A percentile compares a stretch with the other conserved stretches of the same genome.
Evolutionary conservation across 1,139 yeast genomes (phyloP).

Genomic region (Candida mesenterica): DNA sequence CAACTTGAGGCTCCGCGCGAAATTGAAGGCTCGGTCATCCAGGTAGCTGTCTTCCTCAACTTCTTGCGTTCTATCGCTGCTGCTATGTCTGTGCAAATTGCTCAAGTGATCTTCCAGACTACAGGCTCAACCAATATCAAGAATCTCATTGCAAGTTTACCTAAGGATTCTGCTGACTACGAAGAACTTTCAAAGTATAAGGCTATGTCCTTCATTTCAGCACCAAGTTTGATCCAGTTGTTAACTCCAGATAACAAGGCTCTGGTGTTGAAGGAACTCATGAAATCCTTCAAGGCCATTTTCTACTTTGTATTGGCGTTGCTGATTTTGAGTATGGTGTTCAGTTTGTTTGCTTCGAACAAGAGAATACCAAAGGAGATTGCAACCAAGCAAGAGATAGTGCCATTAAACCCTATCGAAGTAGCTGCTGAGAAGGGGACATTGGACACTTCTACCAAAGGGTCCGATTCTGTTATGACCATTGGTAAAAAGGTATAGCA

Average conservation of each 20-base stretch:
- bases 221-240: conserved; percentile 27
- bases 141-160: conserved; percentile 14
- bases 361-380: conserved; percentile 35
- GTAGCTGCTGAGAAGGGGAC: too few relatives aligned
- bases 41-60: conserved; percentile 19
- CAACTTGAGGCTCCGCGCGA: conserved; percentile 23
- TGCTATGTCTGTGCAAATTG: conserved; percentile 18
- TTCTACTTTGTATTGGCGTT: conserved; percentile 41
- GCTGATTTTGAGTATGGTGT: conserved; percentile 26
- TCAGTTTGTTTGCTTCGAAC: conserved; percentile 36
- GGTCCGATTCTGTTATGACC: too few relatives aligned
- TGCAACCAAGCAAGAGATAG: too few relatives aligned
- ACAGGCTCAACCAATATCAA: conserved; percentile 18
- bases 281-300: conserved; percentile 39
- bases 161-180: conserved; percentile 16
- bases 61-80: conserved; percentile 21
- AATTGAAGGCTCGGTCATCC: conserved; percentile 18
- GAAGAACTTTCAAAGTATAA: conserved; percentile 17
- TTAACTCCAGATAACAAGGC: conserved; percentile 24
- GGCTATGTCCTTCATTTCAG: conserved; percentile 22
- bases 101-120: conserved; percentile 17
- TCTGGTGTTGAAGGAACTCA: conserved; percentile 27
- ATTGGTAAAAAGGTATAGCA: too few relatives aligned
- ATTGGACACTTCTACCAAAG: too few relatives aligned
- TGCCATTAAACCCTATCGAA: too few relatives aligned